Base-by-base conservation (phyloP, 345 rosid species). In the Hypericum androsaemum region DNA sequence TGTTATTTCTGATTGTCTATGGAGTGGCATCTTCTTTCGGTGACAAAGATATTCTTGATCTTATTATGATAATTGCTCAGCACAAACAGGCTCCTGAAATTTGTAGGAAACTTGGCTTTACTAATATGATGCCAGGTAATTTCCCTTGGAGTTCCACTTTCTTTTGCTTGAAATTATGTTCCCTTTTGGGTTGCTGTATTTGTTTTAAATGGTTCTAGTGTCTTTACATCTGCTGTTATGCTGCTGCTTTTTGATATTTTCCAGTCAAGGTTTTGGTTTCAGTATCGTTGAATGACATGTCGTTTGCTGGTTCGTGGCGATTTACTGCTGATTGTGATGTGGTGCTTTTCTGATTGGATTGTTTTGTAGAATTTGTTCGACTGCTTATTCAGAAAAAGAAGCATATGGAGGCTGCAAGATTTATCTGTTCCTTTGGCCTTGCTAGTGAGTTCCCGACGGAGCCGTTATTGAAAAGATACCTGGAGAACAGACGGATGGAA, bases 341-440 rank as follows among this genome's bases (percentile, higher is more conserved):
- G n/a, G n/a, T n/a, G n/a, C 7, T 54, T 54, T 7, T n/a, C n/a
- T n/a, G n/a, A n/a, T n/a, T n/a, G n/a, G n/a, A n/a, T n/a, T n/a
- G n/a, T n/a, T n/a, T n/a, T 4, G n/a, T 8, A 50, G 54, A 15
- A 8, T 37, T 50, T 3, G n/a, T 36, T 10, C 1, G 10, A 32
- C 10, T 12, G 32, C 54, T 50, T 8, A 9, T 50, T 2, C 36
- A 50, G 54, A 50, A 32, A 13, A 37, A 50, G 36, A 22, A 9
- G 54, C 6, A 15, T 16, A 6, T 50, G 13, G 54, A 50, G 54
- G 54, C 54, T 35, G 54, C 54, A 32, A 50, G 54, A 35, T 50
- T 50, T n/a, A 50, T 39, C n/a, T 9, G 40, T 32, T 39, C 54
- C 10, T 50, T 50, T 35, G 39, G 39, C 3, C 37, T 50, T 3